Evolutionary conservation across 345 rosid genomes (phyloP), one percentile per base, ranked within the genome.

Genomic region (Melastoma malabathricum): DNA sequence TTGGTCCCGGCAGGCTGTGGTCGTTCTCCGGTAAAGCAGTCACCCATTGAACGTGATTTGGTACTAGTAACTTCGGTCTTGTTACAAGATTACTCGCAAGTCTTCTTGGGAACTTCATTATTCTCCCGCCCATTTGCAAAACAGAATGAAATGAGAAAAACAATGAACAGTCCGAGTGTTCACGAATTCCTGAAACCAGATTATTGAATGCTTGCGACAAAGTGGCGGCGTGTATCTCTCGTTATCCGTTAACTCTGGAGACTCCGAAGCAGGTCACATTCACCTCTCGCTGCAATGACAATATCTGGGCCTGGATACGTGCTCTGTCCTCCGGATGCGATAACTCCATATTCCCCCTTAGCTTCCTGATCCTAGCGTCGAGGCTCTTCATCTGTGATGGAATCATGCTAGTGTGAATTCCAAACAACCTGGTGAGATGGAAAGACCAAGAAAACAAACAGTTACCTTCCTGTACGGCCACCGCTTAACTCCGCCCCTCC

Each of bases 381-480:
- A 64, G 20, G 61, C 79, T 66, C 9, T 65, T 73, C 15, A 82
- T 47, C 89, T 82, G 54, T 44, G 41, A 6, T 34, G 41, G 41
- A 34, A 34, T 34, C 12, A 12, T 34, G 41, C 41, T 34, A 10
- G 41, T 34, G 41, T 34, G 12, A 48, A 7, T 5, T 53, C 4
- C 9, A 6, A 17, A 48, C 46, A 34, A 34, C 12, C 2, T 34
- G 12, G 12, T 12, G 41, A 12, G 6, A 34, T 8, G 41, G 12
- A 2, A 2, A 34, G 12, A 12, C 41, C 2, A 12, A 2, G 41
- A 34, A 10, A 34, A 34, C 5, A 34, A 12, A 34, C 12, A 38
- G 58, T 9, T 20, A 83, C 93, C 85, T 75, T 78, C 56, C 90
- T 63, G 17, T 73, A 52, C 1, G 84, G 90, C 90, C 94, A 84